Percentiles rank a stretch among this genome's conserved stretches.
Evolutionary conservation across 257 asterid species (phyloP).

Genomic region (Ehretia macrophylla): DNA sequence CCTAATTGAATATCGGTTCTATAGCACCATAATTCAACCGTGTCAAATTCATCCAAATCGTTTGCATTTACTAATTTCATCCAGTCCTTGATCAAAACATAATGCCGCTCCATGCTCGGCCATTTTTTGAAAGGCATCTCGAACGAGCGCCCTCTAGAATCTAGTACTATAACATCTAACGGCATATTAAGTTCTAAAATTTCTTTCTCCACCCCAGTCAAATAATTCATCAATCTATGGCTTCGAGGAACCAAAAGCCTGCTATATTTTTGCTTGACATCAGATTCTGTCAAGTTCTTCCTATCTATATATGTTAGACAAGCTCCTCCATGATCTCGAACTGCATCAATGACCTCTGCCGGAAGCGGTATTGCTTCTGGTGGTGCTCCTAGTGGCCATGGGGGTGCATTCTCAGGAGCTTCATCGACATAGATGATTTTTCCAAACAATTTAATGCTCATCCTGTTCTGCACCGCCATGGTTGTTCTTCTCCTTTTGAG

Average conservation of each 20-base stretch:
- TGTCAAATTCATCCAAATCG: background rate
- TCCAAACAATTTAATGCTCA: too few relatives aligned
- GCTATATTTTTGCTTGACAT: background rate
- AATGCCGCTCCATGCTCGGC: background rate
- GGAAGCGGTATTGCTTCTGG: too few relatives aligned
- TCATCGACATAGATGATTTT: too few relatives aligned
- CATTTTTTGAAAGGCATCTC: background rate
- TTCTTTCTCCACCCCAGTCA: background rate
- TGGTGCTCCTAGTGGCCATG: too few relatives aligned
- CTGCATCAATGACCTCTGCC: too few relatives aligned
- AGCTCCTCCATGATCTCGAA: too few relatives aligned
- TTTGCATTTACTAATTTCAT: background rate
- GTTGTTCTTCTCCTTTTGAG: too few relatives aligned
- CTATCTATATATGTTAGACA: background rate
- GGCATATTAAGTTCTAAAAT: too few relatives aligned
- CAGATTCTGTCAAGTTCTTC: background rate
- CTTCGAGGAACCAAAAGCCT: background rate
- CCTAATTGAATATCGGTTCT: background rate
- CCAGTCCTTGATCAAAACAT: constrained; percentile 1
- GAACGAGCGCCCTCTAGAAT: background rate
- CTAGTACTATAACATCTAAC: background rate
- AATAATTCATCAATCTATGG: background rate
- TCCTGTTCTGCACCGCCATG: too few relatives aligned
- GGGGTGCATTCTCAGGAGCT: too few relatives aligned
- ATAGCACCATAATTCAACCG: background rate